These are phyloP conservation scores for Ogataea degrootiae DNA, from an alignment of 805 yeast genomes.

Conservation along the genomic window DNA sequence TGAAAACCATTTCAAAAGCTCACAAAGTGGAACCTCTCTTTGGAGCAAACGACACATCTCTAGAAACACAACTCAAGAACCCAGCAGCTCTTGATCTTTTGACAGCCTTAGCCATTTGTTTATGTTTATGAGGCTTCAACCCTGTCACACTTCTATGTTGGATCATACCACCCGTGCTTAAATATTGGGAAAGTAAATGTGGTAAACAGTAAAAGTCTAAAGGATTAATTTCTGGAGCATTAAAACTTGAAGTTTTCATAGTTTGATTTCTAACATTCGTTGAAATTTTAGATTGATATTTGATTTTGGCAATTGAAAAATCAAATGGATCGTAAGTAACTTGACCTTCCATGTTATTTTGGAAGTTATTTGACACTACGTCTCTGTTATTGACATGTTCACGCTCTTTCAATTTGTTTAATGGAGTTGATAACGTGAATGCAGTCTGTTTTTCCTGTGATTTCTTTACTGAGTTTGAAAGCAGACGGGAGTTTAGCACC, in stretches of 20 bases:
- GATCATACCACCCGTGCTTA: conserved; percentile 72
- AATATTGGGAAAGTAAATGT: conserved; percentile 55
- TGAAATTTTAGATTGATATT: conserved; percentile 39
- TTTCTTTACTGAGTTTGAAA: conserved; percentile 8
- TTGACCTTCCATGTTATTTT: conserved; percentile 45
- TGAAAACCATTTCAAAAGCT: neutral
- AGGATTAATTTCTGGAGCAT: conserved; percentile 54
- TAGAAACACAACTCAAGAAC: conserved; percentile 69
- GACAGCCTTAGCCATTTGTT: conserved; percentile 67
- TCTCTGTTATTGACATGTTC: conserved; percentile 20
- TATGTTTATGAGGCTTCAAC: conserved; percentile 61
- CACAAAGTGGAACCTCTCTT: conserved; percentile 28
- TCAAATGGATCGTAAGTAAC: conserved; percentile 78
- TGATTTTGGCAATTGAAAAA: conserved; percentile 56
- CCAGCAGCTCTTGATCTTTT: conserved; percentile 81
- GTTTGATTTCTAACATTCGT: conserved; percentile 14
- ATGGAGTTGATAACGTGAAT: conserved; percentile 16
- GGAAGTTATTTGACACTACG: conserved; percentile 31
- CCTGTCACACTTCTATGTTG: conserved; percentile 70
- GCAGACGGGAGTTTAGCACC: conserved; percentile 2
- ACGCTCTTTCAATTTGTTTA: conserved; percentile 16
- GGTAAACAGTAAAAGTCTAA: conserved; percentile 70
- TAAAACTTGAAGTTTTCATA: conserved; percentile 28
- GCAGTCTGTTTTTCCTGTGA: conserved; percentile 6
- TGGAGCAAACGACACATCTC: conserved; percentile 40